phyloP scores from a whole-genome alignment of 345 rosid genomes.

The Brassica juncea region DNA sequence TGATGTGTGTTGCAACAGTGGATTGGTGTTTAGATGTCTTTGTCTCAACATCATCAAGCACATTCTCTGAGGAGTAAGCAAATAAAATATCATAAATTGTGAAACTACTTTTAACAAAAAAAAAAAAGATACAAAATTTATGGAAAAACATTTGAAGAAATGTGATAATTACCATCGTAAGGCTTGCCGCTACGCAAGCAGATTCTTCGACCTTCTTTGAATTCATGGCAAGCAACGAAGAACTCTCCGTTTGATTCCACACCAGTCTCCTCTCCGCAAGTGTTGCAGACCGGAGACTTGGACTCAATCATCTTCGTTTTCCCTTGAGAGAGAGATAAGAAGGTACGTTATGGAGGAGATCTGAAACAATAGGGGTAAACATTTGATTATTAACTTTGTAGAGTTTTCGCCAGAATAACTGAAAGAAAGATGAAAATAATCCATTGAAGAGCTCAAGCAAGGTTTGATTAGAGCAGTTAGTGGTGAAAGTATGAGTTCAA shows the following conservation, averaged over 20 bases:
- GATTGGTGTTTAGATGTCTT: conserved; percentile 48
- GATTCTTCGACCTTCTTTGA: conserved; percentile 75
- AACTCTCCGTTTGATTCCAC: conserved; percentile 58
- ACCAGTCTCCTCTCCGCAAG: conserved; percentile 82
- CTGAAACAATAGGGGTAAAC: too few relatives aligned
- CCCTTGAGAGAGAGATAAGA: conserved; percentile 1
- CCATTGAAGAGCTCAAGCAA: too few relatives aligned
- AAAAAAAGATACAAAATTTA: background rate
- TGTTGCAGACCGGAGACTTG: conserved; percentile 70
- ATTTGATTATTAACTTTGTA: too few relatives aligned
- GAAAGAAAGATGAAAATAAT: too few relatives aligned
- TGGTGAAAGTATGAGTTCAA: too few relatives aligned
- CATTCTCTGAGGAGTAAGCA: conserved; percentile 51
- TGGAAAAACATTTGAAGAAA: background rate
- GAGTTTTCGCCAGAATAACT: too few relatives aligned
- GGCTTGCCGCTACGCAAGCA: conserved; percentile 85
- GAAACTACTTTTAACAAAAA: background rate
- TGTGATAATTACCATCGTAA: conserved; percentile 53
- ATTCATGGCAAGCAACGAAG: conserved; percentile 79
- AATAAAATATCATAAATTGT: background rate
- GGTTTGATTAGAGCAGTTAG: too few relatives aligned
- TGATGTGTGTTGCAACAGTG: conserved; percentile 51
- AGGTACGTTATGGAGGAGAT: too few relatives aligned
- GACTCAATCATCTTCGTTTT: conserved; percentile 70
- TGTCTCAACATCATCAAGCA: conserved; percentile 53